A percentile compares a stretch with the other conserved stretches of the same genome.
phyloP scores from a whole-genome alignment of 768 basidiomycete genomes.

The Leccinum broughii region DNA sequence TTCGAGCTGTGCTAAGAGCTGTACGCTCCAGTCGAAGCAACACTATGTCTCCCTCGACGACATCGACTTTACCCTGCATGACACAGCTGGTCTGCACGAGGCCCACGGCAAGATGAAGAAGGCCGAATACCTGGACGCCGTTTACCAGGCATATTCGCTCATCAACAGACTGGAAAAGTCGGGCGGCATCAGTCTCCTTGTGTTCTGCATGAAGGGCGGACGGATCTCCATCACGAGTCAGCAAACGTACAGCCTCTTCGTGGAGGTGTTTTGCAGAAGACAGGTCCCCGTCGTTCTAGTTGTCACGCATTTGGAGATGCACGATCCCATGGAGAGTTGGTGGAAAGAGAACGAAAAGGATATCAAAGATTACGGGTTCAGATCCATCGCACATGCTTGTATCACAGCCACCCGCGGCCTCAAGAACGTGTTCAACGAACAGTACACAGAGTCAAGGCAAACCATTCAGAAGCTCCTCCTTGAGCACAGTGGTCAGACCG shows the following conservation, averaged over 20 bases:
- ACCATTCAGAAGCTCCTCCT: conserved; percentile 24
- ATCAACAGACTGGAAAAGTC: conserved; percentile 31
- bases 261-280: conserved; percentile 39
- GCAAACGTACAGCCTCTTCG: conserved; percentile 36
- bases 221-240: conserved; percentile 26
- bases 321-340: conserved; percentile 39
- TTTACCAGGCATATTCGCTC: conserved; percentile 34
- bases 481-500: conserved; percentile 12
- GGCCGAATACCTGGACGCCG: conserved; percentile 25
- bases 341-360: conserved; percentile 38
- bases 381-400: conserved; percentile 40
- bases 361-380: conserved; percentile 36
- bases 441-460: conserved; percentile 36
- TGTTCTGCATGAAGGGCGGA: conserved; percentile 34
- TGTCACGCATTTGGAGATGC: conserved; percentile 38
- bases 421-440: conserved; percentile 22
- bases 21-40: conserved; percentile 33
- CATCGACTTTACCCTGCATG: conserved; percentile 24
- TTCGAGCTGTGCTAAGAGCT: conserved; percentile 35
- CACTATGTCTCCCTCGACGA: conserved; percentile 23
- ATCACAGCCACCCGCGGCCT: conserved; percentile 37
- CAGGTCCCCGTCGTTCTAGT: conserved; percentile 33
- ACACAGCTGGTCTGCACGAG: conserved; percentile 32
- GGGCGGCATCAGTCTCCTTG: conserved; percentile 30
- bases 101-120: conserved; percentile 26